A percentile compares a stretch with the other conserved stretches of the same genome.
Evolutionary conservation across 2,329 filamentous ascomycete species (phyloP).

Genomic region (Fusarium subglutinans): DNA sequence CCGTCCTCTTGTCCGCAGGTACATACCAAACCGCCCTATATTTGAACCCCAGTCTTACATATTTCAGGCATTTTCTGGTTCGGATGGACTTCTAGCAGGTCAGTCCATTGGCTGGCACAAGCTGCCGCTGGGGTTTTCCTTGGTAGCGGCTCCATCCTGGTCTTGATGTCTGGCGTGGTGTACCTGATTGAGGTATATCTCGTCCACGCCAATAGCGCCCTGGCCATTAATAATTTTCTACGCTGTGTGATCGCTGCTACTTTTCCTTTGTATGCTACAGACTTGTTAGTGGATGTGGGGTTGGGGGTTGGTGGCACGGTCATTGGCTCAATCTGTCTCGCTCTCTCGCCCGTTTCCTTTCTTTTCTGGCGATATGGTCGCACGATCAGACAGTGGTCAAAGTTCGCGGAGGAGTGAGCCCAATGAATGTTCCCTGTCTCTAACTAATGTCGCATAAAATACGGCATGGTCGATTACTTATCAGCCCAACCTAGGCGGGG

Average conservation of each 20-base stretch:
- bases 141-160: not conserved
- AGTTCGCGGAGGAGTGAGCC: not conserved
- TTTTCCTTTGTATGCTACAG: not conserved
- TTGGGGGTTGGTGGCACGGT: not conserved
- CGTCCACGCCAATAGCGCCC: not conserved
- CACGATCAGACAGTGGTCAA: not conserved
- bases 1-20: not conserved
- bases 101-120: not conserved
- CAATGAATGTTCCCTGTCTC: rapidly evolving
- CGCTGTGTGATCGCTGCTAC: not conserved
- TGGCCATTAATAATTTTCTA: not conserved
- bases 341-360: not conserved
- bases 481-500: rapidly evolving
- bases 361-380: not conserved
- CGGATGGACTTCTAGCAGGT: not conserved
- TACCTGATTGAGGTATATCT: not conserved
- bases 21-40: rapidly evolving
- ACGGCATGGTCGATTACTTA: rapidly evolving
- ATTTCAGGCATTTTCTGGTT: not conserved
- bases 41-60: rapidly evolving
- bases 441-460: rapidly evolving
- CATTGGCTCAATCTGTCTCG: not conserved
- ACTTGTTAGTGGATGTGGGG: not conserved
- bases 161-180: not conserved
- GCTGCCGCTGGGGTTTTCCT: not conserved